Conservation (phyloP, 345 rosid species). For the Arabis hirsuta region DNA sequence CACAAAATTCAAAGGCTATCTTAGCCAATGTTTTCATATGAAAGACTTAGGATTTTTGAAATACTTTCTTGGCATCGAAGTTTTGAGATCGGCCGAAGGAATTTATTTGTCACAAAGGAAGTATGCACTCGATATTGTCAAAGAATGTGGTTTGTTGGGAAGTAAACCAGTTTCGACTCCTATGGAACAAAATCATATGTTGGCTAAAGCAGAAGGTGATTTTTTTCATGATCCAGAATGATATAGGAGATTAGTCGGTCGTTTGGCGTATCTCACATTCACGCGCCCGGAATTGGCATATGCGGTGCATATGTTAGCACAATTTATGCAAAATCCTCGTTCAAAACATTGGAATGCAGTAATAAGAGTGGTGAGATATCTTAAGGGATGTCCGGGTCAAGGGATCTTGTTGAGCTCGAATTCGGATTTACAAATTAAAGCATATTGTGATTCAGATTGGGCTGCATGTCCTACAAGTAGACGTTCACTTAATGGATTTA, state of each 20-base stretch:
- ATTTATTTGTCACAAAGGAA: neutral
- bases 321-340: neutral
- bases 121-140: neutral
- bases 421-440: neutral
- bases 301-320: neutral
- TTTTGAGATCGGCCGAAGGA: neutral
- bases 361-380: neutral
- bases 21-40: neutral
- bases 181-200: neutral
- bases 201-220: neutral
- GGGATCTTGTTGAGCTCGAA: neutral
- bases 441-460: neutral
- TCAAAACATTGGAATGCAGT: neutral
- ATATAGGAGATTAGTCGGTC: neutral
- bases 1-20: neutral
- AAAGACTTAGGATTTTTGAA: neutral
- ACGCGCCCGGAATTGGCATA: neutral
- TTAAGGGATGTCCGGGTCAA: neutral
- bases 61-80: neutral
- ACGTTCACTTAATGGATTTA: neutral
- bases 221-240: neutral
- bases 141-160: neutral
- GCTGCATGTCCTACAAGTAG: neutral
- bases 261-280: neutral
- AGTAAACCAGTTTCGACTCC: neutral